Evolutionary conservation across 129 eudicot genomes (phyloP).

Genomic region (Kitagawia praeruptora): DNA sequence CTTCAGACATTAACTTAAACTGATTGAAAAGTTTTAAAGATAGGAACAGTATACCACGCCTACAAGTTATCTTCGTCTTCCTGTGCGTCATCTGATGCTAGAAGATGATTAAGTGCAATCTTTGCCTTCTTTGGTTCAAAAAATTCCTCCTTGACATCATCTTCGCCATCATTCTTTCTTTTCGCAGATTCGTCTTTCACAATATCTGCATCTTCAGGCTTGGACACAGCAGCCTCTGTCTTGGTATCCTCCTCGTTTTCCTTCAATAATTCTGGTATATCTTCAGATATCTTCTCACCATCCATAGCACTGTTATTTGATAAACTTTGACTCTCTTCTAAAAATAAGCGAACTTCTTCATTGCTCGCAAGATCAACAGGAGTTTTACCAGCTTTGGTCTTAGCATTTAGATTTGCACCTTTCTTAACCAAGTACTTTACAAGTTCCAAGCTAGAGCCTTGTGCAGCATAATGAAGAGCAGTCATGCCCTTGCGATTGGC

Average conservation of each 20-base stretch:
- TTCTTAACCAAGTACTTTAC: slow-evolving; percentile 81
- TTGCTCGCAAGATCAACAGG: slow-evolving; percentile 62
- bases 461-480: slow-evolving; percentile 89
- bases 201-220: slow-evolving; percentile 17
- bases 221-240: slow-evolving; percentile 4
- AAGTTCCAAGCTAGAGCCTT: slow-evolving; percentile 78
- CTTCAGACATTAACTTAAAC: neutral
- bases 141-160: slow-evolving; percentile 17
- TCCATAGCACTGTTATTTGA: slow-evolving; percentile 18
- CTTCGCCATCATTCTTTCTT: slow-evolving; percentile 43
- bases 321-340: slow-evolving; percentile 33
- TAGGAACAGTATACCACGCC: neutral
- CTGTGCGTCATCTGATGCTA: slow-evolving; percentile 70
- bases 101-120: slow-evolving; percentile 68
- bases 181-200: slow-evolving; percentile 38
- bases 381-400: slow-evolving; percentile 85
- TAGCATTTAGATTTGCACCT: slow-evolving; percentile 47
- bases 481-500: slow-evolving; percentile 92
- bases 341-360: slow-evolving; percentile 52
- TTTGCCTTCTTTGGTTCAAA: slow-evolving; percentile 53
- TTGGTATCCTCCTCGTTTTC: slow-evolving; percentile 23
- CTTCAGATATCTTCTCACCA: slow-evolving; percentile 29
- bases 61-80: slow-evolving; percentile 51
- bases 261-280: slow-evolving; percentile 16
- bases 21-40: neutral